Evolutionary conservation across 352 stramenopile genomes (phyloP), one percentile per base, ranked within the genome.

Genomic region (Pythium angustatum): DNA sequence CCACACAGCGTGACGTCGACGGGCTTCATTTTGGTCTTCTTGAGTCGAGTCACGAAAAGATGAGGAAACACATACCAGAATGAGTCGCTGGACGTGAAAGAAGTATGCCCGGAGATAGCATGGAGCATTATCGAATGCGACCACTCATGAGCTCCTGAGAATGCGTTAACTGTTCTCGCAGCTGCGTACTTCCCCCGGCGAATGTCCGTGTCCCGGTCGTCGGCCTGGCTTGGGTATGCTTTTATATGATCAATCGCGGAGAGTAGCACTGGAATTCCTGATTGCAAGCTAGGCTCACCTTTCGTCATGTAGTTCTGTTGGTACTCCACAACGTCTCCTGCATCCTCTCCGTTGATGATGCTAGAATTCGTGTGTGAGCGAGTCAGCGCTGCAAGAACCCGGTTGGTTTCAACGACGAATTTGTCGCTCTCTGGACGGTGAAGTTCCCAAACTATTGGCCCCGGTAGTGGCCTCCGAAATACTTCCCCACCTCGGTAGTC

Each of bases 381-480:
- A 2, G 24, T 58, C 2, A 64, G 24, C 3, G 45, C 47, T 19
- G 45, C 57, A 2, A 64, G 17, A 2, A n/a, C 10, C 24, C 26
- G 19, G 45, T 64, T 64, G 6, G 57, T 64, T n/a, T 64, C 58
- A 28, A 64, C 58, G 19, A 57, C 17, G 5, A 14, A 51, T 1
- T 17, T n/a, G 26, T 64, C 36, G 5, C 1, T 15, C 15, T 11
- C 11, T 24, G 36, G 12, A 10, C 54, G 33, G 6, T 62, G 26
- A 12, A 41, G 12, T n/a, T 62, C 54, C 43, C 54, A 52, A 10
- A 52, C 27, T 3, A 52, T 1, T 12, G 43, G 28, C 4, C 43
- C 43, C 1, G 7, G 15, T 8, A 50, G 22, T 14, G 1, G 19
- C 11, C 24, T 5, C 5, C 2, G 51, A 34, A 58, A 43, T 7